These are phyloP conservation scores for Aethionema arabicum DNA, from an alignment of 345 rosid genomes.

Conservation along the genomic window DNA sequence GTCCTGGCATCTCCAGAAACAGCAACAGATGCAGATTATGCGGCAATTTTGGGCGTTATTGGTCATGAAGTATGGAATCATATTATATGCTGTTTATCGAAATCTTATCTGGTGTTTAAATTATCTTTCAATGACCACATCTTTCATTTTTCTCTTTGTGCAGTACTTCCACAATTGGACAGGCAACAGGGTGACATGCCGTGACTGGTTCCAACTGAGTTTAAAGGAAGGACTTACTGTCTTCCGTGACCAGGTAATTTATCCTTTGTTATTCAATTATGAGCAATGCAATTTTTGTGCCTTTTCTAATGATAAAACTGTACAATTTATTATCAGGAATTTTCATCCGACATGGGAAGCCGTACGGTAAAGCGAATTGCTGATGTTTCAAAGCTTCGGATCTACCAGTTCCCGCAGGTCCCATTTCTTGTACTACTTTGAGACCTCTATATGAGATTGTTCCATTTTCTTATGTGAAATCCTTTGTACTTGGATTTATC, in stretches of 20 bases:
- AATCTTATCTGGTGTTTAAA: background rate
- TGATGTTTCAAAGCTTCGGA: constrained; percentile 92
- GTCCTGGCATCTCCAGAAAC: constrained; percentile 99
- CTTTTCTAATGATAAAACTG: constrained; percentile 3
- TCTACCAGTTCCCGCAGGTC: constrained; percentile 91
- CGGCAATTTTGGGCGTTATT: constrained; percentile 95
- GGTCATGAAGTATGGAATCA: constrained; percentile 83
- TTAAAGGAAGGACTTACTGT: constrained; percentile 99
- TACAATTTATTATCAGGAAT: constrained; percentile 54
- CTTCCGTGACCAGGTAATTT: constrained; percentile 85
- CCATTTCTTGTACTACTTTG: constrained; percentile 14
- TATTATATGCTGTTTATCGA: constrained; percentile 3
- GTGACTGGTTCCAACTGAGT: constrained; percentile 99
- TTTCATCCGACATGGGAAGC: constrained; percentile 99
- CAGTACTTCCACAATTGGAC: constrained; percentile 99
- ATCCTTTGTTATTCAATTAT: constrained; percentile 5
- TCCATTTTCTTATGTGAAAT: background rate
- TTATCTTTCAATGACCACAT: constrained; percentile 24
- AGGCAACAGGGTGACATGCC: constrained; percentile 97
- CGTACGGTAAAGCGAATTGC: constrained; percentile 92
- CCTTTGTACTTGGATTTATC: constrained; percentile 18
- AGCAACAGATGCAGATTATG: constrained; percentile 93
- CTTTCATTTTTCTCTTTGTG: constrained; percentile 38
- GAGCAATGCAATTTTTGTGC: background rate
- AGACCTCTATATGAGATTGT: constrained; percentile 8